A percentile compares a stretch with the other conserved stretches of the same genome.
Conservation (phyloP, 176 grass and related monocot species). For the Avena sativa region DNA sequence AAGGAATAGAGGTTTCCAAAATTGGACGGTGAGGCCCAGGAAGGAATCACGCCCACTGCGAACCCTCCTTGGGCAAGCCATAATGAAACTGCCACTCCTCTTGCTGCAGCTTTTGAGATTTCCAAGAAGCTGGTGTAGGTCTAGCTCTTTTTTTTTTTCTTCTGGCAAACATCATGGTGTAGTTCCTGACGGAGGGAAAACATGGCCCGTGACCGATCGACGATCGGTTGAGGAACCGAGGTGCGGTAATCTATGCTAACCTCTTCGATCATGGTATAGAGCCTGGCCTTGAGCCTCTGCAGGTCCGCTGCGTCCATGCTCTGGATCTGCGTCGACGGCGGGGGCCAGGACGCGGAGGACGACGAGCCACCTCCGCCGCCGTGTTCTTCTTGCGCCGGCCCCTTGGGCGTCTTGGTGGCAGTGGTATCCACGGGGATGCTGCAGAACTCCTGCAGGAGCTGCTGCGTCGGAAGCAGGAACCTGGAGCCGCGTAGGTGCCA, state of each 20-base stretch:
- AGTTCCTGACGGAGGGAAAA: background rate
- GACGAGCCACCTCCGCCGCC: slow-evolving; percentile 48
- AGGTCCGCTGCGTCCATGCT: slow-evolving; percentile 64
- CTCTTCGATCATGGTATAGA: slow-evolving; percentile 86
- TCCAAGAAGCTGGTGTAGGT: slow-evolving; percentile 20
- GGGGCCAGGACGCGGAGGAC: slow-evolving; percentile 51
- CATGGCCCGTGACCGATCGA: slow-evolving; percentile 2
- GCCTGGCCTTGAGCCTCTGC: slow-evolving; percentile 75
- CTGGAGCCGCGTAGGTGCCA: slow-evolving; percentile 59
- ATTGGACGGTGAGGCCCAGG: slow-evolving; percentile 62
- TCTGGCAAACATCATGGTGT: background rate
- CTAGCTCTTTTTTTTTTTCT: too few relatives aligned
- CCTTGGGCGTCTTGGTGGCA: background rate
- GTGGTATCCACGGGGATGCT: slow-evolving; percentile 39
- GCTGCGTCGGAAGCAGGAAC: slow-evolving; percentile 71
- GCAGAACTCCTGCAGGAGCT: slow-evolving; percentile 81
- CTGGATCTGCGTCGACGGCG: slow-evolving; percentile 56
- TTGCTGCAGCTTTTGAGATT: slow-evolving; percentile 41
- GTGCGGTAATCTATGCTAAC: slow-evolving; percentile 37
- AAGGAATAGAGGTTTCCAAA: slow-evolving; percentile 82
- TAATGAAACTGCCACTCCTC: slow-evolving; percentile 53
- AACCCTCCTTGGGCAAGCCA: slow-evolving; percentile 55
- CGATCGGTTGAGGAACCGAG: background rate
- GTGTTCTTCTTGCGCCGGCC: slow-evolving; percentile 26
- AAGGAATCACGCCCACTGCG: slow-evolving; percentile 54